These are phyloP conservation scores for Sutorius eximius DNA, from an alignment of 1,284 basidiomycete species.

Conservation along the genomic window DNA sequence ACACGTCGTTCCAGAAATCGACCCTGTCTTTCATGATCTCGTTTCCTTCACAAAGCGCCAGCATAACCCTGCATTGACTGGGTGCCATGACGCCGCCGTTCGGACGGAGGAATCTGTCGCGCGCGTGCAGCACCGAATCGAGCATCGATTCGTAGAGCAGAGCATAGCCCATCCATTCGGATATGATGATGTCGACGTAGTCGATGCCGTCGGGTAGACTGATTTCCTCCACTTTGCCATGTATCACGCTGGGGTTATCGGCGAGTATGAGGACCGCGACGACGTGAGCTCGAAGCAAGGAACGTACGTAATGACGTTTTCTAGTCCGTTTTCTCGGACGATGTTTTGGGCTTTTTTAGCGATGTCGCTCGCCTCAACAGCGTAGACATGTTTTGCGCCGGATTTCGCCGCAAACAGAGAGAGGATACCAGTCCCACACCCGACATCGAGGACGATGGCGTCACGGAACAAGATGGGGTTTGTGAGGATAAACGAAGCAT, in stretches of 20 bases:
- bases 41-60: conserved; percentile 76
- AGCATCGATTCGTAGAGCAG: conserved; percentile 97
- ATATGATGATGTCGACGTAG: conserved; percentile 91
- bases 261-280: neutral
- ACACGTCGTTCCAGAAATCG: conserved; percentile 88
- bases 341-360: conserved; percentile 83
- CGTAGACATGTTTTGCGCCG: conserved; percentile 91
- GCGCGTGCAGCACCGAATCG: conserved; percentile 87
- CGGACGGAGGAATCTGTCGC: conserved; percentile 80
- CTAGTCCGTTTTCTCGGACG: conserved; percentile 77
- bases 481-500: conserved; percentile 88
- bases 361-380: conserved; percentile 90
- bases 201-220: conserved; percentile 63
- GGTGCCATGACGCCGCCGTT: conserved; percentile 86
- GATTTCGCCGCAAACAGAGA: conserved; percentile 91
- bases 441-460: conserved; percentile 91
- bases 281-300: neutral
- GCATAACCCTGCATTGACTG: conserved; percentile 84
- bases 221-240: conserved; percentile 88
- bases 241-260: conserved; percentile 60
- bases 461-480: conserved; percentile 84
- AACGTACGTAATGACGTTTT: conserved; percentile 71
- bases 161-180: conserved; percentile 98
- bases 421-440: conserved; percentile 92
- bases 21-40: conserved; percentile 81